Evolutionary conservation across 768 basidiomycete genomes (phyloP).

Genomic region (Leucocoprinus birnbaumii): DNA sequence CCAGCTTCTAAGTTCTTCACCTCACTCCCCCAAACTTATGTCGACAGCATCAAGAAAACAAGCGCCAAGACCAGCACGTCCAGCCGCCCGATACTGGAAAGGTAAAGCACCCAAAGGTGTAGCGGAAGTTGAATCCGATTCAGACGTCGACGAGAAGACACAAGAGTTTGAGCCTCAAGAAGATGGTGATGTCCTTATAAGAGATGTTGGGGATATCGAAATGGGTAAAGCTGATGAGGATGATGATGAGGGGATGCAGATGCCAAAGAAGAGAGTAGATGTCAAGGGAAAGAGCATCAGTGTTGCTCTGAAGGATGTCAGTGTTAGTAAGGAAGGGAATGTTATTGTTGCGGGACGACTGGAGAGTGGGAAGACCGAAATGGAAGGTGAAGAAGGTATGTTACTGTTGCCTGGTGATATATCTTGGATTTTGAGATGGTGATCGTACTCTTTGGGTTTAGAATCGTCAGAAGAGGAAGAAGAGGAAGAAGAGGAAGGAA

Average conservation of each 20-base stretch:
- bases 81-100: slow-evolving; percentile 86
- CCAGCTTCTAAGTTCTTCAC: neutral
- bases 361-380: slow-evolving; percentile 71
- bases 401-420: neutral
- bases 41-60: slow-evolving; percentile 50
- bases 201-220: slow-evolving; percentile 50
- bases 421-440: slow-evolving; percentile 9
- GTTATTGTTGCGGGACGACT: slow-evolving; percentile 78
- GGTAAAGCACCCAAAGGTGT: slow-evolving; percentile 84
- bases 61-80: slow-evolving; percentile 74
- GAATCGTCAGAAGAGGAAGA: slow-evolving; percentile 34
- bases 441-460: slow-evolving; percentile 15
- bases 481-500: slow-evolving; percentile 44
- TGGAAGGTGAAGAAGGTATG: slow-evolving; percentile 40
- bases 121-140: slow-evolving; percentile 57
- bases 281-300: slow-evolving; percentile 57
- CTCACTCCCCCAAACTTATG: neutral
- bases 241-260: slow-evolving; percentile 41
- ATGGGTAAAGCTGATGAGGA: slow-evolving; percentile 25
- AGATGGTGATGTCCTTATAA: slow-evolving; percentile 60
- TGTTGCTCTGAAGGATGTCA: slow-evolving; percentile 75
- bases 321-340: slow-evolving; percentile 75
- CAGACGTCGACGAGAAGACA: slow-evolving; percentile 55
- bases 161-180: slow-evolving; percentile 28
- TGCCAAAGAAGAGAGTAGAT: slow-evolving; percentile 23